Evolutionary conservation across 495 filamentous ascomycete genomes (phyloP).

Genomic region (Wilcoxina mikolae): DNA sequence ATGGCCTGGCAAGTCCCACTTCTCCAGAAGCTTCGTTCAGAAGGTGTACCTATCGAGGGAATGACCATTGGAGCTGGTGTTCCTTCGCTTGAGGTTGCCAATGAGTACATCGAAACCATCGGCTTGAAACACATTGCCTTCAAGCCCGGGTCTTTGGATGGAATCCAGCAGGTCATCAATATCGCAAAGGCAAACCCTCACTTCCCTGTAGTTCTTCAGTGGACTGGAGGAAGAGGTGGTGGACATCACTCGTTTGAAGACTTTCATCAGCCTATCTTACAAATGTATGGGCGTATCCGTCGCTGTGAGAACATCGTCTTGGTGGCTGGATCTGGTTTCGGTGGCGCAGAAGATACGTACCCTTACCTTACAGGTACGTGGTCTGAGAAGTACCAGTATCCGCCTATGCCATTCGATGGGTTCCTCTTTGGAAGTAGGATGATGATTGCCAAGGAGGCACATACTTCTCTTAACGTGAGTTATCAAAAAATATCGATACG

Average conservation of each 20-base stretch:
- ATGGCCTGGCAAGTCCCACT: conserved; percentile 98
- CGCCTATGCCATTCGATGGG: conserved; percentile 88
- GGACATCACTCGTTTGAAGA: conserved; percentile 93
- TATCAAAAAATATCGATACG: neutral
- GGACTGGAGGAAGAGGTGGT: conserved; percentile 88
- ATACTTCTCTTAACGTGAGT: conserved; percentile 60
- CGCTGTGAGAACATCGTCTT: conserved; percentile 73
- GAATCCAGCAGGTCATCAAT: conserved; percentile 79
- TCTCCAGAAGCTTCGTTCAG: conserved; percentile 64
- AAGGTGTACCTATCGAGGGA: conserved; percentile 87
- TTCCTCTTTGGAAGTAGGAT: conserved; percentile 79
- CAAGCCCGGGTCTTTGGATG: conserved; percentile 83
- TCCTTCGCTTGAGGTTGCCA: conserved; percentile 81
- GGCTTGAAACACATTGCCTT: conserved; percentile 88
- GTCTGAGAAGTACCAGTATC: conserved; percentile 72
- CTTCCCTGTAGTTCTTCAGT: conserved; percentile 83
- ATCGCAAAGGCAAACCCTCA: conserved; percentile 80
- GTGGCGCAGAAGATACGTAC: conserved; percentile 80
- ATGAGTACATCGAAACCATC: conserved; percentile 87
- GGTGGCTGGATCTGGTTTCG: conserved; percentile 83
- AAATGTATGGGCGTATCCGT: conserved; percentile 76
- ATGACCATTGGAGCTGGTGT: conserved; percentile 90
- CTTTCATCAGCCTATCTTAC: conserved; percentile 84
- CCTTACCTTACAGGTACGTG: conserved; percentile 81
- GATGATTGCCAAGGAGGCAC: conserved; percentile 90